Percentiles rank a stretch among this genome's conserved stretches.
Conservation (phyloP, 768 basidiomycete genomes). For the Tulasnella sp. region DNA sequence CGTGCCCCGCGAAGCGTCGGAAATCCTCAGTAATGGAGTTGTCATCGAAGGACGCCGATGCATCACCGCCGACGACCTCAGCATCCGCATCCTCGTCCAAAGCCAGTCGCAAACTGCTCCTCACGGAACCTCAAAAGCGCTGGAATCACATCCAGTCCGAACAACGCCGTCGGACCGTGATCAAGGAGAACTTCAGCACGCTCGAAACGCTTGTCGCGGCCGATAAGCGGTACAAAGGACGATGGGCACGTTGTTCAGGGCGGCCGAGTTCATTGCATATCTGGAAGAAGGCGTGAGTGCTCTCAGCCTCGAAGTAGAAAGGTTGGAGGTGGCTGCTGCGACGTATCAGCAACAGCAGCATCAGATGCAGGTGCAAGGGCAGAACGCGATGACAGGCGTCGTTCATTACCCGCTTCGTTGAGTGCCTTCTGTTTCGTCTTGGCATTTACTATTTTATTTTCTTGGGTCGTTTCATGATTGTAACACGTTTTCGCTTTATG, state of each 20-base stretch:
- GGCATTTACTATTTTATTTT: too few relatives aligned
- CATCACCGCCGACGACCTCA: slow-evolving; percentile 34
- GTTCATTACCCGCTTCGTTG: slow-evolving; percentile 5
- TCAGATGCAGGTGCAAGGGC: not conserved
- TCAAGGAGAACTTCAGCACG: slow-evolving; percentile 87
- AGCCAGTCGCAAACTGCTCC: slow-evolving; percentile 59
- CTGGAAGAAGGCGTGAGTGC: slow-evolving; percentile 81
- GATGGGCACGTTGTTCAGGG: slow-evolving; percentile 84
- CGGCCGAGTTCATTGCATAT: slow-evolving; percentile 83
- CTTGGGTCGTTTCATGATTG: too few relatives aligned
- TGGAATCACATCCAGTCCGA: slow-evolving; percentile 95
- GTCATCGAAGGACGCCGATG: slow-evolving; percentile 37
- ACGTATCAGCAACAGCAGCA: not conserved
- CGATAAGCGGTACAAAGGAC: slow-evolving; percentile 40
- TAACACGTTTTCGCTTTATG: too few relatives aligned
- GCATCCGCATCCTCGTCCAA: slow-evolving; percentile 12
- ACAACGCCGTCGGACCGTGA: slow-evolving; percentile 90
- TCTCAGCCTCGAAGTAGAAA: slow-evolving; percentile 65
- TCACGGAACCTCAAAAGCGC: slow-evolving; percentile 85
- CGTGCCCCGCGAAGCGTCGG: slow-evolving; percentile 33
- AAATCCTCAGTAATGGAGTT: slow-evolving; percentile 36
- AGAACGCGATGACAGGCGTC: slow-evolving; percentile 10
- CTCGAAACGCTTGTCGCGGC: slow-evolving; percentile 80
- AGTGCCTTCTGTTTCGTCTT: not conserved
- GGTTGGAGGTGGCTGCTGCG: slow-evolving; percentile 51